Evolutionary conservation across 2,329 filamentous ascomycete species (phyloP), one percentile per base, ranked within the genome.

Genomic region (Colletotrichum musae): DNA sequence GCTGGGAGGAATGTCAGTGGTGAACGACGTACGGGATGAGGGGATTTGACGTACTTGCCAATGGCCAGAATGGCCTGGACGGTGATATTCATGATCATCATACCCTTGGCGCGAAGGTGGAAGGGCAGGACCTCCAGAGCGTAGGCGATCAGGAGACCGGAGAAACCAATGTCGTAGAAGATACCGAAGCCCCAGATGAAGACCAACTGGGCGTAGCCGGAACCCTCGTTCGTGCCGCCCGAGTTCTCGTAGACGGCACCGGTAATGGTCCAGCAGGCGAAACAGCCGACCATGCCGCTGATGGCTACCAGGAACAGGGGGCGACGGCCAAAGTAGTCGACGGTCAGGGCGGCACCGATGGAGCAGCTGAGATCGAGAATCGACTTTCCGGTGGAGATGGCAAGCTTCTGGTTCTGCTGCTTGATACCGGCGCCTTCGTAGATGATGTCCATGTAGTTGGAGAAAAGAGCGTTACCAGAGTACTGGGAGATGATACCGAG

Each of bases 401-500:
- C 86, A 26, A 89, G 84, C 79, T 89, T 89, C 78, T 86, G 83
- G 74, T 86, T 85, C 75, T 88, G 82, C 53, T 85, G 80, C 1
- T 74, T 86, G 74, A 92, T 91, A 52, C 89, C 90, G 58, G 89
- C 89, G 57, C 86, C 86, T 48, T 84, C 80, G 79, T 91, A 91
- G 72, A 92, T 85, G 65, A 85, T 82, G 68, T 89, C 87, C 74
- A 90, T 88, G 77, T 92, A 92, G 80, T 92, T 92, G 71, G 86
- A 89, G 75, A 92, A 88, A 2, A 92, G 80, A 18, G 88, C 89
- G 75, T 92, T 92, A 52, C 91, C 90, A 60, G 86, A 89, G 80
- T 91, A 92, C 78, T 92, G 90, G 2, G 89, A 91, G 75, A 92
- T 91, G 73, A 92, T 80, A 74, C 89, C 90, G 18, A 92, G 83